phyloP scores from a whole-genome alignment of 495 filamentous ascomycete genomes.

The Talaromyces trachyspermus region DNA sequence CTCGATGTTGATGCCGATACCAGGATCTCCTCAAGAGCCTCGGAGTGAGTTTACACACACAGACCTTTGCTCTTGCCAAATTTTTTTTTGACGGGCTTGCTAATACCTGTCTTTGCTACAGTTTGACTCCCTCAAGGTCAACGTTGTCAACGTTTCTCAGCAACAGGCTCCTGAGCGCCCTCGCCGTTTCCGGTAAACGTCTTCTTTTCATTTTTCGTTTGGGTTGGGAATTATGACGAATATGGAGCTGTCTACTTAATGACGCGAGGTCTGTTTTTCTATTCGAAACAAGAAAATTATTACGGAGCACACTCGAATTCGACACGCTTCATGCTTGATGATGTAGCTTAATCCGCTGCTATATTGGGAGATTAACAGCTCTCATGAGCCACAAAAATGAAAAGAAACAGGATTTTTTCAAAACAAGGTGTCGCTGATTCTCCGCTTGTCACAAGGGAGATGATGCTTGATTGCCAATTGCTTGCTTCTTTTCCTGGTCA shows the following conservation, averaged over 20 bases:
- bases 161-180: constrained; percentile 77
- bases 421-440: constrained; percentile 88
- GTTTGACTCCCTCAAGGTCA: constrained; percentile 97
- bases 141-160: constrained; percentile 81
- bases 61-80: constrained; percentile 16
- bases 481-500: constrained; percentile 5
- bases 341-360: constrained; percentile 29
- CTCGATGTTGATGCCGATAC: constrained; percentile 95
- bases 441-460: constrained; percentile 43
- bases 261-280: constrained; percentile 8
- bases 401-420: constrained; percentile 44
- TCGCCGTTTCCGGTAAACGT: constrained; percentile 49
- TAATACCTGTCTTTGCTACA: constrained; percentile 29
- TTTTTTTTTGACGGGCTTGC: constrained; percentile 1
- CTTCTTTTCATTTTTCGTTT: constrained; percentile 5
- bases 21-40: constrained; percentile 95
- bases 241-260: constrained; percentile 24
- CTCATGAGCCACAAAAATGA: too few relatives aligned
- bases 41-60: constrained; percentile 75
- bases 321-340: constrained; percentile 13
- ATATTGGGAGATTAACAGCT: too few relatives aligned
- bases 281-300: background rate
- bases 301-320: background rate
- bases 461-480: constrained; percentile 91
- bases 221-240: constrained; percentile 21